A percentile compares a stretch with the other conserved stretches of the same genome.
These are phyloP conservation scores for Colletotrichum sp. DNA, from an alignment of 2,329 filamentous ascomycete species.

Conservation along the genomic window DNA sequence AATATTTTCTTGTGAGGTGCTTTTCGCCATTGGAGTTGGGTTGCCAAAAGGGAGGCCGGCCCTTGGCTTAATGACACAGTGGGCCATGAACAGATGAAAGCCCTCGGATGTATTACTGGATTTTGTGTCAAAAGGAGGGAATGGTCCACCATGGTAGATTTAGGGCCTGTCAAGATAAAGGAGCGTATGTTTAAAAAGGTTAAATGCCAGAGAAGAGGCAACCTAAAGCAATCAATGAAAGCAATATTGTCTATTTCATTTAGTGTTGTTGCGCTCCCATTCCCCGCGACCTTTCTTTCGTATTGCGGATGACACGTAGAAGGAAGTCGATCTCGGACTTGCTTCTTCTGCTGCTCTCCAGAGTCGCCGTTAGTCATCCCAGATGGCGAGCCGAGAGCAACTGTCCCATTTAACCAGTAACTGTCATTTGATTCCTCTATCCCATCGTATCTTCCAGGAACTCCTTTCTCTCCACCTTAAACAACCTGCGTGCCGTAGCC, in stretches of 20 bases:
- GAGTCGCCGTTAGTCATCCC: neutral
- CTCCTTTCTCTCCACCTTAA: constrained; percentile 31
- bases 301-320: neutral
- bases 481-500: constrained; percentile 90
- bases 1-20: constrained; percentile 6
- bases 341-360: neutral
- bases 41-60: constrained; percentile 19
- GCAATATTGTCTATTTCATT: constrained; percentile 20
- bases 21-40: constrained; percentile 15
- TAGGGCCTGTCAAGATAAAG: constrained; percentile 17
- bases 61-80: constrained; percentile 8
- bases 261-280: neutral
- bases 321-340: neutral
- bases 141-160: constrained; percentile 8
- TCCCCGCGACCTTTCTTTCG: neutral
- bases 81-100: neutral
- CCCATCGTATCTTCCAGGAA: neutral
- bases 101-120: constrained; percentile 16
- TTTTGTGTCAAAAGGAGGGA: constrained; percentile 11
- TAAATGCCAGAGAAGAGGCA: constrained; percentile 11
- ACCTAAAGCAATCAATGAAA: constrained; percentile 21
- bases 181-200: constrained; percentile 12
- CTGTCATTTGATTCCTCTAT: constrained; percentile 8
- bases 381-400: neutral
- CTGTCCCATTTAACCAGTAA: neutral